Evolutionary conservation across 371 early-diverging fungal species (phyloP).

Genomic region (Apophysomyces sp.): DNA sequence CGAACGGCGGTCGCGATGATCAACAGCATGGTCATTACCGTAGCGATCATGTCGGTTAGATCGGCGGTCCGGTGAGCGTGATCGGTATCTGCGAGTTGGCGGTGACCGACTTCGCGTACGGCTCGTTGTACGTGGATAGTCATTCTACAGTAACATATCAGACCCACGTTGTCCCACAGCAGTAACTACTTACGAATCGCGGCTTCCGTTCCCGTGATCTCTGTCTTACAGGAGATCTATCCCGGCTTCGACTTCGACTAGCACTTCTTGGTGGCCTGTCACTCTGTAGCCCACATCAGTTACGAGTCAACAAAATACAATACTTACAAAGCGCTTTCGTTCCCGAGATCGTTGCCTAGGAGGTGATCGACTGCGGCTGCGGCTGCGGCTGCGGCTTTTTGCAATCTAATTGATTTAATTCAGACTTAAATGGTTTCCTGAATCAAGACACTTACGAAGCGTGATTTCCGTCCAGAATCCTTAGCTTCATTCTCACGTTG

Average conservation of each 20-base stretch:
- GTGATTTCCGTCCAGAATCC: slow-evolving; percentile 18
- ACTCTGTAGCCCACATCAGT: background rate
- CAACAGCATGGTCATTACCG: background rate
- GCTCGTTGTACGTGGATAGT: background rate
- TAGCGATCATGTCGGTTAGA: slow-evolving; percentile 13
- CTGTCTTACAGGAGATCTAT: slow-evolving; percentile 19
- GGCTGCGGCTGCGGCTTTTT: slow-evolving; percentile 23
- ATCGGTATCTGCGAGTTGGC: background rate
- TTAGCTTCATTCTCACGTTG: slow-evolving; percentile 10
- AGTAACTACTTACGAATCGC: slow-evolving; percentile 14
- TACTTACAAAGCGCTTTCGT: slow-evolving; percentile 3
- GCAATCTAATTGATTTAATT: slow-evolving; percentile 7
- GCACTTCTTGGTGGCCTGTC: background rate
- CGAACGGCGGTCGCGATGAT: slow-evolving; percentile 7
- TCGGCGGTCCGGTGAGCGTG: background rate
- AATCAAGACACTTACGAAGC: slow-evolving; percentile 10
- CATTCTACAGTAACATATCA: background rate
- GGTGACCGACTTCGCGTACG: slow-evolving; percentile 2
- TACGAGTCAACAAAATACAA: too few relatives aligned
- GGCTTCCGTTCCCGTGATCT: slow-evolving; percentile 9
- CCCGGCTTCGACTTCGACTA: slow-evolving; percentile 8
- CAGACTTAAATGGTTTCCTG: background rate
- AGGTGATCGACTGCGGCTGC: slow-evolving; percentile 3
- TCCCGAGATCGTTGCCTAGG: slow-evolving; percentile 8
- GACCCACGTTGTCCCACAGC: background rate